A percentile compares a stretch with the other conserved stretches of the same genome.
Conservation (phyloP, 306 rosid species). For the Senna siamea region DNA sequence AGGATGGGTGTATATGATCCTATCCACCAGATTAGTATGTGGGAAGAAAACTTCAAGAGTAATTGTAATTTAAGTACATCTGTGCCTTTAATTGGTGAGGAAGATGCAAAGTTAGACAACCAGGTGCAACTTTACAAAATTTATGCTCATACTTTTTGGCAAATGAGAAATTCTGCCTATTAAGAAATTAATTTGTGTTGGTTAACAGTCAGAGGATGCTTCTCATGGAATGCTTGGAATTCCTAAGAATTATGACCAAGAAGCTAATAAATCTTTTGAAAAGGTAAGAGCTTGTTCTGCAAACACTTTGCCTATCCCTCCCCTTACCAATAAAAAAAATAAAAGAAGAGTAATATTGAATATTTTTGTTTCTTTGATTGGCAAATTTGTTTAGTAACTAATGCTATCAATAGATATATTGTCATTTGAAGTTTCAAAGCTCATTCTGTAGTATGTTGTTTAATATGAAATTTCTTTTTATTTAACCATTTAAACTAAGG, state of each 20-base stretch:
- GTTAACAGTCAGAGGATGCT: constrained; percentile 45
- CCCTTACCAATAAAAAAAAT: neutral
- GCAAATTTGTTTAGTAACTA: constrained; percentile 15
- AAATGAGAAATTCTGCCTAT: constrained; percentile 14
- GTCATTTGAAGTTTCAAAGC: neutral
- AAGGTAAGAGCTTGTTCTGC: constrained; percentile 40
- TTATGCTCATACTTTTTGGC: constrained; percentile 28
- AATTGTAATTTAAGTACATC: constrained; percentile 55
- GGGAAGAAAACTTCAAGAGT: constrained; percentile 76
- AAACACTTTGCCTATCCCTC: neutral
- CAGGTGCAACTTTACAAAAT: constrained; percentile 53
- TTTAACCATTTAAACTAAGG: neutral
- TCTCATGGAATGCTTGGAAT: constrained; percentile 45
- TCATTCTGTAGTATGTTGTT: neutral
- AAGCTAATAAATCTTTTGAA: constrained; percentile 33
- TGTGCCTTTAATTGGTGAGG: constrained; percentile 55
- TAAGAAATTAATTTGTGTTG: constrained; percentile 33
- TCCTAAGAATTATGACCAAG: constrained; percentile 41
- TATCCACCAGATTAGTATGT: constrained; percentile 74
- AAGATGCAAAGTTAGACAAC: constrained; percentile 54
- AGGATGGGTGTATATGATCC: constrained; percentile 84
- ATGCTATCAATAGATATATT: neutral
- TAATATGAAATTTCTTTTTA: neutral
- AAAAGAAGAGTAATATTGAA: neutral
- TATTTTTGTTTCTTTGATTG: neutral